Evolutionary conservation across 345 rosid genomes (phyloP).

Genomic region (Syzygium oleosum): DNA sequence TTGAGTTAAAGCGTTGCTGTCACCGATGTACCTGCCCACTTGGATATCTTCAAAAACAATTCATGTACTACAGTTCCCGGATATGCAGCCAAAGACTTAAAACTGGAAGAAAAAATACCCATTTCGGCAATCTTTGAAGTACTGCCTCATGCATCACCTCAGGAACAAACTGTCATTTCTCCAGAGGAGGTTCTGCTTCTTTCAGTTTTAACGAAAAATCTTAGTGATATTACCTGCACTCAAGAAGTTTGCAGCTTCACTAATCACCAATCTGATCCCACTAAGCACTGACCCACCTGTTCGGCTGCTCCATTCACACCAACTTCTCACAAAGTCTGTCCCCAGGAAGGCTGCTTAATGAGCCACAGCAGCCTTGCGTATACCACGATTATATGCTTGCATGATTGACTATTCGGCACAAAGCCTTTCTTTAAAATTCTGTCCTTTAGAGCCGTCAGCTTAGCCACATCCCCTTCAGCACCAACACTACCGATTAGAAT

Average conservation of each 20-base stretch:
- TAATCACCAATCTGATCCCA: not conserved
- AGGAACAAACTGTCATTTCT: not conserved
- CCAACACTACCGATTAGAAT: slow-evolving; percentile 22
- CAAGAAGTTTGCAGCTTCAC: not conserved
- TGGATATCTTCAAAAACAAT: not conserved
- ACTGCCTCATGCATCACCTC: not conserved
- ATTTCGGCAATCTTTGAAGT: not conserved
- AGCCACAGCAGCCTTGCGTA: slow-evolving; percentile 10
- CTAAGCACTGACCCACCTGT: not conserved
- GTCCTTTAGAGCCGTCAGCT: slow-evolving; percentile 48
- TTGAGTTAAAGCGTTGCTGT: not conserved
- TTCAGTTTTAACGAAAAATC: not conserved
- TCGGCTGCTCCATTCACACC: not conserved
- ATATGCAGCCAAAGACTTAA: not conserved
- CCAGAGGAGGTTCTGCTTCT: not conserved
- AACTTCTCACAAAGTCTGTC: not conserved
- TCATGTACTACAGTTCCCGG: not conserved
- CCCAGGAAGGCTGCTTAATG: not conserved
- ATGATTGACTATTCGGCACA: slow-evolving; percentile 44
- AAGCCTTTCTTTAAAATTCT: slow-evolving; percentile 60
- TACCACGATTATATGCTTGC: slow-evolving; percentile 47
- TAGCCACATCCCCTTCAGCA: slow-evolving; percentile 35
- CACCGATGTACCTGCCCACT: not conserved
- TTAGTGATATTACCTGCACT: not conserved
- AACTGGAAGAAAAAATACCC: not conserved